A percentile compares a stretch with the other conserved stretches of the same genome.
phyloP scores from a whole-genome alignment of 257 asterid genomes.

The Jasminum sambac region DNA sequence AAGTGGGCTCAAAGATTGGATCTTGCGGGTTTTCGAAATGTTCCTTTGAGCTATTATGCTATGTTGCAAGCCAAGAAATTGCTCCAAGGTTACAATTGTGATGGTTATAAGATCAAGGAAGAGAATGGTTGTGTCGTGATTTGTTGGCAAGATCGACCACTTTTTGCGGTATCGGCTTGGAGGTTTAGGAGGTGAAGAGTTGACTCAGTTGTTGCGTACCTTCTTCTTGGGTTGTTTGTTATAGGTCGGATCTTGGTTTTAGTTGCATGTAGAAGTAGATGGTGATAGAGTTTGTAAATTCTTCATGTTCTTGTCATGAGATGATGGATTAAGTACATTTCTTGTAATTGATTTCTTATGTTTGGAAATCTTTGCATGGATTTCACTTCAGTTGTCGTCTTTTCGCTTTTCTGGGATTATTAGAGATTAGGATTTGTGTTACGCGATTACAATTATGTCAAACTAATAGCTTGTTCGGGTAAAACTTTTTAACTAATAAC shows the following conservation, averaged over 20 bases:
- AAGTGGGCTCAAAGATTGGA: constrained; percentile 33
- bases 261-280: not conserved
- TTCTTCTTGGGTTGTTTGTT: not conserved
- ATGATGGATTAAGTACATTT: not conserved
- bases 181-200: constrained; percentile 30
- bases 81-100: constrained; percentile 30
- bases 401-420: not conserved
- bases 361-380: not conserved
- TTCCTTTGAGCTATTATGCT: constrained; percentile 34
- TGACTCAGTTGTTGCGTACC: not conserved
- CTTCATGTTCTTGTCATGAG: not conserved
- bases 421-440: no score
- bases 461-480: no score
- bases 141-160: constrained; percentile 40
- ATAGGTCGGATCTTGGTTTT: not conserved
- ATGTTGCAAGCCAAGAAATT: constrained; percentile 36
- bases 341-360: not conserved
- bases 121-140: constrained; percentile 31
- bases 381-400: not conserved
- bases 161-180: constrained; percentile 42
- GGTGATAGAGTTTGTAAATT: not conserved
- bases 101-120: constrained; percentile 36
- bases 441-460: no score
- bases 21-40: constrained; percentile 28
- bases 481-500: no score